Evolutionary conservation across 1,284 basidiomycete genomes (phyloP), one percentile per base, ranked within the genome.

Genomic region (Ganoderma lucidum): DNA sequence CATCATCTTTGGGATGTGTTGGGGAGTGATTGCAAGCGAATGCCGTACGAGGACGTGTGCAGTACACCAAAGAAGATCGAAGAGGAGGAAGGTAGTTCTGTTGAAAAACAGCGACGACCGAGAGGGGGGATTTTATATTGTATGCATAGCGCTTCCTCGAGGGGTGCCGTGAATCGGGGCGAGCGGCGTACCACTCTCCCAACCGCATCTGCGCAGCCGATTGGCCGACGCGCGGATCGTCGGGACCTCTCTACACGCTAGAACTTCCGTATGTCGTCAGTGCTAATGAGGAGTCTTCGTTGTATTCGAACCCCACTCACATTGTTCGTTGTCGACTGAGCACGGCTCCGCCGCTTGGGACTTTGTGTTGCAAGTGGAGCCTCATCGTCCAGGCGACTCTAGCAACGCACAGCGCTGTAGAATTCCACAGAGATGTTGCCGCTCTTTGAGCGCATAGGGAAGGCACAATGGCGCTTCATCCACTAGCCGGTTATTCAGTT

Each of bases 121-220:
- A 51, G 23, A 48, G 23, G 23, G 10, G 48, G 23, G 2, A 14
- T 51, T 51, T 51, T 51, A 51, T 51, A 51, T 28, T 28, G 48
- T 51, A 14, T 14, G 4, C 48, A 28, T 51, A 51, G 48, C 48
- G 48, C 48, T 51, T 51, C 9, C 48, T 51, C 48, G 48, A 51
- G 48, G 48, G 48, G 12, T 28, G 48, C 48, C 48, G 48, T 51
- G 48, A 28, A 23, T 51, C 48, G 48, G 48, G 48, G 48, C 48
- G 48, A 28, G 8, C 48, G 28, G 48, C 48, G 48, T 51, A 51
- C 23, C 23, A 14, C 23, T 51, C 48, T 51, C 48, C 10, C 23
- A 51, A 14, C 23, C 19, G n/a, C 48, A 51, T 28, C 48, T 51
- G 48, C 48, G 48, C 48, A 51, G 48, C 23, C 48, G 48, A 28